Conservation (phyloP, 2,329 filamentous ascomycete species). For the Alternaria ventricosa region DNA sequence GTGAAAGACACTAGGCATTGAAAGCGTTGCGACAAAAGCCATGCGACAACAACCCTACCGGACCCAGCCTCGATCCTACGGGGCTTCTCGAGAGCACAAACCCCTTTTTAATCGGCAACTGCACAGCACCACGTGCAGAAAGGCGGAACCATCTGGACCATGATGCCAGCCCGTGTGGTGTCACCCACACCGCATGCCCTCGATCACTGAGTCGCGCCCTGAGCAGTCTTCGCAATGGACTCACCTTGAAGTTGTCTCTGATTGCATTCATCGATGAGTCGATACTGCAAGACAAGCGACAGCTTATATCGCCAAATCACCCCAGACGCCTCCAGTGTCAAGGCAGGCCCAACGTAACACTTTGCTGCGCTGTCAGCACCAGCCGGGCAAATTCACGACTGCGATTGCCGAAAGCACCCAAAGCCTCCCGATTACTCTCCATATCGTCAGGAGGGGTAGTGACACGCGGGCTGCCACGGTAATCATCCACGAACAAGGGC, state of each 20-base stretch:
- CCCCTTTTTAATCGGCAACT: not conserved
- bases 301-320: not conserved
- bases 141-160: not conserved
- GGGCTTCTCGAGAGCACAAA: constrained; percentile 19
- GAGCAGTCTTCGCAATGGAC: not conserved
- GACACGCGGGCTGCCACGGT: not conserved
- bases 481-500: constrained; percentile 1
- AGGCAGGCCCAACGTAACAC: constrained; percentile 3
- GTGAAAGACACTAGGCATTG: not conserved
- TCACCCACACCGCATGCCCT: not conserved
- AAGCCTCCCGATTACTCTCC: constrained; percentile 5
- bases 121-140: not conserved
- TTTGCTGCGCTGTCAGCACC: constrained; percentile 1
- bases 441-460: constrained; percentile 16
- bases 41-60: constrained; percentile 9
- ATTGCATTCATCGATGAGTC: not conserved
- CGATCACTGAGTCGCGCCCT: not conserved
- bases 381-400: constrained; percentile 8
- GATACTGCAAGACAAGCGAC: not conserved
- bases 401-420: constrained; percentile 20
- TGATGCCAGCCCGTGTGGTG: not conserved
- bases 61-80: not conserved
- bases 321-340: not conserved
- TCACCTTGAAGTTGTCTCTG: not conserved
- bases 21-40: constrained; percentile 14